phyloP scores from a whole-genome alignment of 805 yeast genomes.

The Hanseniaspora mollemarum region DNA sequence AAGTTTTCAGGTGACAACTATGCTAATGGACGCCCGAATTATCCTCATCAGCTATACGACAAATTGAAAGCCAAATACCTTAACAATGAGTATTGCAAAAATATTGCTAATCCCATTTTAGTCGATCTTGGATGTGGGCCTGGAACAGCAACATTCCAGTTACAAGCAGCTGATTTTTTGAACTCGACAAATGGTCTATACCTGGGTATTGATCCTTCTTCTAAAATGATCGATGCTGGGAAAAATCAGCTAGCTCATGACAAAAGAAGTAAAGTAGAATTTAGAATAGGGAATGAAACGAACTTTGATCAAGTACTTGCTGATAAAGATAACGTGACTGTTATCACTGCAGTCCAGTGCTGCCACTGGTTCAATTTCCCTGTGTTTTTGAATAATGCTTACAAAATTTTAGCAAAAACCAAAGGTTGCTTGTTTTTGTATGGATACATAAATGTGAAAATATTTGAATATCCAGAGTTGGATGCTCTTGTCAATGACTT shows the following conservation, averaged over 20 bases:
- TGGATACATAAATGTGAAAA: constrained; percentile 67
- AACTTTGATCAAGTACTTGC: constrained; percentile 21
- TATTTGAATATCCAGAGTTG: constrained; percentile 42
- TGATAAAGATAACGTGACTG: constrained; percentile 40
- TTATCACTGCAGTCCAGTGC: constrained; percentile 72
- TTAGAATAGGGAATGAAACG: constrained; percentile 15
- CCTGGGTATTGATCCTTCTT: constrained; percentile 54
- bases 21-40: constrained; percentile 51
- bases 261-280: neutral
- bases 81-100: constrained; percentile 19
- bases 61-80: constrained; percentile 25
- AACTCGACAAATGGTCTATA: constrained; percentile 34
- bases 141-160: constrained; percentile 55
- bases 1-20: constrained; percentile 45
- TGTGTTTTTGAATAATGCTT: constrained; percentile 40
- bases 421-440: constrained; percentile 65
- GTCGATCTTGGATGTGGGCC: constrained; percentile 76
- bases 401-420: constrained; percentile 37
- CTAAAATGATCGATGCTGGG: constrained; percentile 44
- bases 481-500: constrained; percentile 44
- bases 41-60: constrained; percentile 43
- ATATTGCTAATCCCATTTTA: constrained; percentile 29
- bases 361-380: constrained; percentile 72
- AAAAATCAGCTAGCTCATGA: constrained; percentile 19
- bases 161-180: constrained; percentile 17